phyloP scores from a whole-genome alignment of 192 early-diverging fungal genomes.

The Endogone sp. region DNA sequence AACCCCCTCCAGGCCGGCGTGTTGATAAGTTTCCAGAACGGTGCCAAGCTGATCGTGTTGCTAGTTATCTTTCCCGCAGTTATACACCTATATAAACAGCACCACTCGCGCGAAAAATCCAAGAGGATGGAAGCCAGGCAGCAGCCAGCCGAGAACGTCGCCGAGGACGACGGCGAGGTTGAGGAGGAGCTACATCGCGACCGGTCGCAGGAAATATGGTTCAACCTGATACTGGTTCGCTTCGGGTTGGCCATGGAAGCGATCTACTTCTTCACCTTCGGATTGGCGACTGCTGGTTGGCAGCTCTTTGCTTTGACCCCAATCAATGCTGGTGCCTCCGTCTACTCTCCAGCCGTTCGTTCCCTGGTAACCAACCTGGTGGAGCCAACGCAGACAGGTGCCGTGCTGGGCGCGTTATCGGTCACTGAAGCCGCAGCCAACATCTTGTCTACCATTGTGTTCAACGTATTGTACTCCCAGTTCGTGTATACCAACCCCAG shows the following conservation, averaged over 20 bases:
- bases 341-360: not conserved
- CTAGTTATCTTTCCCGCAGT: slow-evolving; percentile 4
- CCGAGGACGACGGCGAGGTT: not conserved
- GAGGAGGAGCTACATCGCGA: not conserved
- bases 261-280: not conserved
- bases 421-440: not conserved
- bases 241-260: not conserved
- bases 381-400: not conserved
- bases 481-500: not conserved
- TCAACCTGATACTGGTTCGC: not conserved
- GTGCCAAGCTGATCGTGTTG: slow-evolving; percentile 7
- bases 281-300: not conserved
- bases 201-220: not conserved
- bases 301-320: not conserved
- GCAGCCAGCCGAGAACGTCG: not conserved
- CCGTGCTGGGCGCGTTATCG: not conserved
- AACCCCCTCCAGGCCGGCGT: not conserved
- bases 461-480: not conserved
- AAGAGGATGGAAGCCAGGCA: not conserved
- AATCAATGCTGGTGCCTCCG: not conserved
- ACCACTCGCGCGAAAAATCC: not conserved
- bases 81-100: not conserved
- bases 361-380: not conserved
- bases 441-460: not conserved
- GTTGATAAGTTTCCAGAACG: slow-evolving; percentile 3